Percentiles rank a stretch among this genome's conserved stretches.
Evolutionary conservation across 2,329 filamentous ascomycete species (phyloP).

Genomic region (Xylaria hypoxylon): DNA sequence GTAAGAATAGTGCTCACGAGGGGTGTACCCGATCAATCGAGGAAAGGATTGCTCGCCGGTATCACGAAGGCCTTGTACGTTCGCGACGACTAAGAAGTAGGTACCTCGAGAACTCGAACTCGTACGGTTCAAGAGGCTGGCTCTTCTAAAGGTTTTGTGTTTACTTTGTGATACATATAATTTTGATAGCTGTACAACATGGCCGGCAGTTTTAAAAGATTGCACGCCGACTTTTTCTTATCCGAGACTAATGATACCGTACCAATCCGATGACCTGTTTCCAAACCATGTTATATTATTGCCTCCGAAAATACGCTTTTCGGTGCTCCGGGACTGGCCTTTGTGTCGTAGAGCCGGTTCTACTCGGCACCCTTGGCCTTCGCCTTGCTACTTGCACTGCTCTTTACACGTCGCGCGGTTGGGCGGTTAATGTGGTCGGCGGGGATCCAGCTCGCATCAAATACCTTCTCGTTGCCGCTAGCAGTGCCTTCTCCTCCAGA

Average conservation of each 20-base stretch:
- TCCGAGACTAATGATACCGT: constrained; percentile 16
- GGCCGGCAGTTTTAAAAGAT: constrained; percentile 10
- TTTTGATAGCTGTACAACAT: constrained; percentile 31
- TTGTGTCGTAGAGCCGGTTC: constrained; percentile 20
- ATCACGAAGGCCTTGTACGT: not conserved
- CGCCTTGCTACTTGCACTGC: constrained; percentile 61
- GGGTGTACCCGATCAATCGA: not conserved
- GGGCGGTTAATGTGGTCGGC: constrained; percentile 89
- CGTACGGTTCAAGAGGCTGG: not conserved
- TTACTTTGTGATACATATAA: constrained; percentile 33
- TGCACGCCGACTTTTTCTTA: constrained; percentile 27
- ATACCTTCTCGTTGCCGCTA: constrained; percentile 76
- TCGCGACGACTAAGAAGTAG: not conserved
- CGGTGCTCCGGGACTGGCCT: constrained; percentile 7
- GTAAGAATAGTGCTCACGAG: not conserved
- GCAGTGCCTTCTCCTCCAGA: constrained; percentile 78
- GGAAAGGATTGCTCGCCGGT: not conserved
- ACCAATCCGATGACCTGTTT: constrained; percentile 18
- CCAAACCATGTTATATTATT: constrained; percentile 27
- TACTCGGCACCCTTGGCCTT: constrained; percentile 53
- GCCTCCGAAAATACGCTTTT: constrained; percentile 16
- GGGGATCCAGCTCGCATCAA: constrained; percentile 95
- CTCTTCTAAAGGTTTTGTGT: constrained; percentile 6
- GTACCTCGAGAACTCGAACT: not conserved
- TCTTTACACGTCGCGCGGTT: constrained; percentile 75